Conservation (phyloP, 106 monocot genomes). For the Phalaenopsis equestris region DNA sequence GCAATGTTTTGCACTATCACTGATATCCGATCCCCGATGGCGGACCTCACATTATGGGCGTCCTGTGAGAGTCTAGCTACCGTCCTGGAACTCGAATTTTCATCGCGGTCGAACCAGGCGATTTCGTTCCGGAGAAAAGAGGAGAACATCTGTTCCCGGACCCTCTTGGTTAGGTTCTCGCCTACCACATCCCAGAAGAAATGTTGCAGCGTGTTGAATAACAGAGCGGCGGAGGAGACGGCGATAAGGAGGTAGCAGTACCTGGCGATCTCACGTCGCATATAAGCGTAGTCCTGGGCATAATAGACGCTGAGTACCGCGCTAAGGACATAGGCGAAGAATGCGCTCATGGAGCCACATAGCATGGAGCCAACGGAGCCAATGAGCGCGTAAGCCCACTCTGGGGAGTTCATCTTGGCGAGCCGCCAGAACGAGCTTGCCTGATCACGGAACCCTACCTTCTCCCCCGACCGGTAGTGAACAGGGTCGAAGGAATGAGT, state of each 20-base stretch:
- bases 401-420: conserved; percentile 93
- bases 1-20: conserved; percentile 95
- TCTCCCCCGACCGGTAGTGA: conserved; percentile 38
- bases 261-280: conserved; percentile 78
- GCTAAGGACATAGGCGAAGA: conserved; percentile 94
- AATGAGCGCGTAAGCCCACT: conserved; percentile 76
- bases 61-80: conserved; percentile 66
- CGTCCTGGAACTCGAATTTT: conserved; percentile 69
- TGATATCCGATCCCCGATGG: conserved; percentile 89
- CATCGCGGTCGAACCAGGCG: conserved; percentile 89
- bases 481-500: conserved; percentile 37
- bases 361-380: conserved; percentile 87
- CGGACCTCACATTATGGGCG: conserved; percentile 86
- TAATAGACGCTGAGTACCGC: conserved; percentile 88
- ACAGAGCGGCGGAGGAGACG: conserved; percentile 74
- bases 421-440: conserved; percentile 90
- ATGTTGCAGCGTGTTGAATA: conserved; percentile 92
- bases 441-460: conserved; percentile 69
- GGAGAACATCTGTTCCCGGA: conserved; percentile 84
- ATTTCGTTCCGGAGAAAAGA: conserved; percentile 70
- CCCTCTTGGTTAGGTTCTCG: conserved; percentile 80
- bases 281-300: conserved; percentile 47
- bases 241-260: conserved; percentile 93
- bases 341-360: conserved; percentile 83
- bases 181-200: conserved; percentile 90